A percentile compares a stretch with the other conserved stretches of the same genome.
Evolutionary conservation across 2,329 filamentous ascomycete genomes (phyloP).

Genomic region (Aureobasidium sp.): DNA sequence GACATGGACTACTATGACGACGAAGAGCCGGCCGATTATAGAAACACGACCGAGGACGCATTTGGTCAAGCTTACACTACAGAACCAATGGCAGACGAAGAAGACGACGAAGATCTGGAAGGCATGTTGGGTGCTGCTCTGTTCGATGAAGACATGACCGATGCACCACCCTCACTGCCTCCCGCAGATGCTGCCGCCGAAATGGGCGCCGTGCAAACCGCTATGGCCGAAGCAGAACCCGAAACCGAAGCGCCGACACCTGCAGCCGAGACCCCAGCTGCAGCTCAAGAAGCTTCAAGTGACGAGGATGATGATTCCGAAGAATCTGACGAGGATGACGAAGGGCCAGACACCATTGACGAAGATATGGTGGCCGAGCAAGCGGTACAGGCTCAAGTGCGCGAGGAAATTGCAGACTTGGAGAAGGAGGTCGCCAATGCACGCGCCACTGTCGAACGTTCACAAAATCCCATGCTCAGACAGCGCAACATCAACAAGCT

Average conservation of each 20-base stretch:
- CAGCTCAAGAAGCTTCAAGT: conserved; percentile 19
- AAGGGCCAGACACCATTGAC: conserved; percentile 39
- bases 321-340: conserved; percentile 26
- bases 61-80: conserved; percentile 26
- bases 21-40: conserved; percentile 31
- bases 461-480: conserved; percentile 44
- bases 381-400: conserved; percentile 41
- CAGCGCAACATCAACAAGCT: conserved; percentile 44
- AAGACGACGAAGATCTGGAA: conserved; percentile 27
- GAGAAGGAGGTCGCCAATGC: conserved; percentile 43
- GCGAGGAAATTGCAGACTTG: conserved; percentile 50
- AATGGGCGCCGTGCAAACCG: conserved; percentile 30
- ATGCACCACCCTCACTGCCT: conserved; percentile 17
- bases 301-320: conserved; percentile 22
- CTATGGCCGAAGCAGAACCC: conserved; percentile 21
- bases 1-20: conserved; percentile 31
- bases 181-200: conserved; percentile 29
- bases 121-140: conserved; percentile 26
- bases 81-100: conserved; percentile 40
- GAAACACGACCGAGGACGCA: conserved; percentile 29
- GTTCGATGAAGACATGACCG: conserved; percentile 28
- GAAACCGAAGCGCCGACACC: conserved; percentile 19
- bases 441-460: conserved; percentile 32
- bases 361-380: conserved; percentile 46
- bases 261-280: conserved; percentile 24